phyloP scores from a whole-genome alignment of 352 stramenopile genomes.

The Aphanomyces invadans region DNA sequence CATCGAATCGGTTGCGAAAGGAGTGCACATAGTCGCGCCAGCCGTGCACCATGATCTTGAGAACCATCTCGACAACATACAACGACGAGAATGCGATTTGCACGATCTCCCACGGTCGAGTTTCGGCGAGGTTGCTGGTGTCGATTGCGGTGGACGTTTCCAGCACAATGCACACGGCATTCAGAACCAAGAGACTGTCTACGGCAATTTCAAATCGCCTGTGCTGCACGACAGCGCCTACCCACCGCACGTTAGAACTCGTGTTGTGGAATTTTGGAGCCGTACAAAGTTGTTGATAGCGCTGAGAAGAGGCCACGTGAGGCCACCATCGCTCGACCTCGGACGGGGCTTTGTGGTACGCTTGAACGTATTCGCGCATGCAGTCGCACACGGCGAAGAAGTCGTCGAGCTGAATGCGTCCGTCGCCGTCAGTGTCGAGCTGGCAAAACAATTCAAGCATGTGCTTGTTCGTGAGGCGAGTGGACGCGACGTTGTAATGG shows the following conservation, averaged over 20 bases:
- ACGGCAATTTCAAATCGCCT: slow-evolving; percentile 23
- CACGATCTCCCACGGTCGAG: slow-evolving; percentile 41
- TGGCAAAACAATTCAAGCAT: slow-evolving; percentile 28
- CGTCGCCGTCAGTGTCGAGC: slow-evolving; percentile 27
- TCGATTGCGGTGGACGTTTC: slow-evolving; percentile 35
- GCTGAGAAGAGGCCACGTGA: background rate
- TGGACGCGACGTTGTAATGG: slow-evolving; percentile 22
- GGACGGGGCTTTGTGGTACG: background rate
- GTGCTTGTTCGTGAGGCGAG: slow-evolving; percentile 6
- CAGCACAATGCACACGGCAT: slow-evolving; percentile 35
- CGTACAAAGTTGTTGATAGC: background rate
- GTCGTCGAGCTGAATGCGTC: slow-evolving; percentile 21
- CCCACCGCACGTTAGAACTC: slow-evolving; percentile 27
- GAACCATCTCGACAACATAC: slow-evolving; percentile 74
- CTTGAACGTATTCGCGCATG: slow-evolving; percentile 6
- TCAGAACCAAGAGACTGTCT: slow-evolving; percentile 26
- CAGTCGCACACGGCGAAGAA: slow-evolving; percentile 24
- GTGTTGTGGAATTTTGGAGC: slow-evolving; percentile 30
- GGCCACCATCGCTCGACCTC: slow-evolving; percentile 7
- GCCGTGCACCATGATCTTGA: slow-evolving; percentile 65
- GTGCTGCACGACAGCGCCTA: slow-evolving; percentile 33
- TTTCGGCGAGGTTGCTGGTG: slow-evolving; percentile 24
- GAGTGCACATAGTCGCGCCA: slow-evolving; percentile 49
- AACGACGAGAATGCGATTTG: slow-evolving; percentile 62
- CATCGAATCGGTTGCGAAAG: slow-evolving; percentile 77